Percentiles rank a stretch among this genome's conserved stretches.
Evolutionary conservation across 495 filamentous ascomycete species (phyloP).

Genomic region (Echria macrotheca): DNA sequence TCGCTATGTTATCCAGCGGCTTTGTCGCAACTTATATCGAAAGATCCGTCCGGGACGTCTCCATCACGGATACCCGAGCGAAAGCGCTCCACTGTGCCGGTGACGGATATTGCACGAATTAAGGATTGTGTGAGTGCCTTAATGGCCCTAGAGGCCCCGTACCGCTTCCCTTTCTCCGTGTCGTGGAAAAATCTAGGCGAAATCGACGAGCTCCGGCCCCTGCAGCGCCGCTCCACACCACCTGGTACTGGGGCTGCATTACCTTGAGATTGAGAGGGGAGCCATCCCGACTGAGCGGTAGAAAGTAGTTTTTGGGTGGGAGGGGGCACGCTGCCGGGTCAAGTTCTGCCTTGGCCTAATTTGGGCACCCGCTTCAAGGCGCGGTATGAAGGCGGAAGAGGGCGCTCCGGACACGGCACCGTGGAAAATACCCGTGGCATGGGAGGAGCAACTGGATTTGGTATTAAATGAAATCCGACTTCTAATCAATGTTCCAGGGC

Average conservation of each 20-base stretch:
- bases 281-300: neutral
- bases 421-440: no score
- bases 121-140: neutral
- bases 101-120: no score
- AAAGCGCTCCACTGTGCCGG: neutral
- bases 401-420: no score
- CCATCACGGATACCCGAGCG: neutral
- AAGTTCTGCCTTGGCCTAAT: conserved; percentile 9
- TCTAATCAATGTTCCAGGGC: no score
- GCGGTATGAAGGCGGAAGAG: conserved; percentile 4
- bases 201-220: neutral
- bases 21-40: neutral
- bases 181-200: neutral
- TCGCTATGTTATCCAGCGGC: no score
- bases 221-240: neutral
- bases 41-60: neutral
- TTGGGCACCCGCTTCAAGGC: neutral
- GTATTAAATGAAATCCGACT: no score
- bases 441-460: no score
- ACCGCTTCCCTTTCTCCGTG: conserved; percentile 1
- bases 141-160: no score
- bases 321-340: neutral
- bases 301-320: neutral
- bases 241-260: neutral
- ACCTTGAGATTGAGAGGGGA: conserved; percentile 1